Evolutionary conservation across 495 filamentous ascomycete genomes (phyloP).

Genomic region (Pseudoneurospora amorphoporcata): DNA sequence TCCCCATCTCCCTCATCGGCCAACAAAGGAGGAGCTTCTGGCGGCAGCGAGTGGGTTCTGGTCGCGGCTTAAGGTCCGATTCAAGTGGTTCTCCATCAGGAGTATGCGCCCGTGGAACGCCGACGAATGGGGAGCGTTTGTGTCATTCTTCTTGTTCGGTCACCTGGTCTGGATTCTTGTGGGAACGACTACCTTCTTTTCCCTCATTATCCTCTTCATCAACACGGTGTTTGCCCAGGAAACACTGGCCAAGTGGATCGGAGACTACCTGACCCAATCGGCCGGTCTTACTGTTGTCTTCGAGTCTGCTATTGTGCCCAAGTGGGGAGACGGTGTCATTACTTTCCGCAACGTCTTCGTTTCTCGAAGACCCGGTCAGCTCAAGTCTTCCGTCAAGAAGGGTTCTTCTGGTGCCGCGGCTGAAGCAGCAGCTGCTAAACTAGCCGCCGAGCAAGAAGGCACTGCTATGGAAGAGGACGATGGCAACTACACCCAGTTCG

Average conservation of each 20-base stretch:
- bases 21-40: constrained; percentile 87
- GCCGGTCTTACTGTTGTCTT: constrained; percentile 95
- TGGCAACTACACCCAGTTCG: constrained; percentile 95
- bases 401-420: constrained; percentile 80
- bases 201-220: constrained; percentile 73
- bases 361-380: constrained; percentile 77
- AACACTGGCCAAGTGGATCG: constrained; percentile 84
- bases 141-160: constrained; percentile 89
- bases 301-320: constrained; percentile 93
- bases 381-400: constrained; percentile 73
- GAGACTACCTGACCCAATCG: constrained; percentile 90
- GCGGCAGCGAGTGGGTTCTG: constrained; percentile 88
- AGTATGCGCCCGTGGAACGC: constrained; percentile 91
- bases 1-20: constrained; percentile 65
- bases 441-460: constrained; percentile 26
- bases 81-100: constrained; percentile 96
- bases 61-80: constrained; percentile 80
- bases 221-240: constrained; percentile 98
- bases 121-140: constrained; percentile 89
- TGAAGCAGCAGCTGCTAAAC: constrained; percentile 70
- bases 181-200: constrained; percentile 96
- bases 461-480: constrained; percentile 59
- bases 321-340: constrained; percentile 89
- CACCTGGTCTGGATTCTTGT: constrained; percentile 91
- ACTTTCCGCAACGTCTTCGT: constrained; percentile 96